Conservation (phyloP, 192 early-diverging fungal species). For the Allomyces javanicus region DNA sequence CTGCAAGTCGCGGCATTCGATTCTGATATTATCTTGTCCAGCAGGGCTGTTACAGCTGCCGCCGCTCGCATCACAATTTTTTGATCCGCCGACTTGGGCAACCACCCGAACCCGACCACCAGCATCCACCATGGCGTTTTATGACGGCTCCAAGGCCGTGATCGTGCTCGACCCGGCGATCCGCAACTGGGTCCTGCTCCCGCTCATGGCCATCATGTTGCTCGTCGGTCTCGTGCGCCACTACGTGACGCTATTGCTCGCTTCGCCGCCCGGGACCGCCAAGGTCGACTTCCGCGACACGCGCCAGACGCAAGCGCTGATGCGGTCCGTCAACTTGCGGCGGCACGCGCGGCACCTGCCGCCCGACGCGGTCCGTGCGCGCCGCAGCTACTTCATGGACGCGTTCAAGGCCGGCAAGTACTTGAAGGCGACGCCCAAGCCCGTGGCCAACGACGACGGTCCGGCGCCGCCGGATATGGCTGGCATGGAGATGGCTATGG, state of each 20-base stretch:
- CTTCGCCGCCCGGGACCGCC: slow-evolving; percentile 30
- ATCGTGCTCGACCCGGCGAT: slow-evolving; percentile 24
- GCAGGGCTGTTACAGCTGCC: too few relatives aligned
- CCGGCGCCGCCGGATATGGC: slow-evolving; percentile 85
- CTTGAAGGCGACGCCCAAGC: slow-evolving; percentile 58
- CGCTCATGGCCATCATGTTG: slow-evolving; percentile 94
- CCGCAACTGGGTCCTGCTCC: slow-evolving; percentile 83
- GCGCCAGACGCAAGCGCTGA: slow-evolving; percentile 33
- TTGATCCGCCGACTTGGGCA: too few relatives aligned
- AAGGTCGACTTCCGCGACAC: background rate
- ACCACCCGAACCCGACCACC: too few relatives aligned
- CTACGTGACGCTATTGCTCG: slow-evolving; percentile 75
- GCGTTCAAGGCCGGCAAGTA: slow-evolving; percentile 68
- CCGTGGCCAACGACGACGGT: slow-evolving; percentile 19
- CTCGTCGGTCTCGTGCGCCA: slow-evolving; percentile 87
- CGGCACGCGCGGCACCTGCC: slow-evolving; percentile 48
- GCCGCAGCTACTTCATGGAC: slow-evolving; percentile 47
- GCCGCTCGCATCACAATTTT: too few relatives aligned
- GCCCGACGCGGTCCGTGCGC: slow-evolving; percentile 41
- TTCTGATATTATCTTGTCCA: too few relatives aligned
- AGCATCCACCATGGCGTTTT: background rate
- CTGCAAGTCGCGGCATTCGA: too few relatives aligned
- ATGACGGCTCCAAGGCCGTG: background rate
- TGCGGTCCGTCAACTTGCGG: slow-evolving; percentile 50
- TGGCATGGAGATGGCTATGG: slow-evolving; percentile 91